A percentile compares a stretch with the other conserved stretches of the same genome.
Conservation (phyloP, 805 yeast genomes). For the Yarrowia porcina region DNA sequence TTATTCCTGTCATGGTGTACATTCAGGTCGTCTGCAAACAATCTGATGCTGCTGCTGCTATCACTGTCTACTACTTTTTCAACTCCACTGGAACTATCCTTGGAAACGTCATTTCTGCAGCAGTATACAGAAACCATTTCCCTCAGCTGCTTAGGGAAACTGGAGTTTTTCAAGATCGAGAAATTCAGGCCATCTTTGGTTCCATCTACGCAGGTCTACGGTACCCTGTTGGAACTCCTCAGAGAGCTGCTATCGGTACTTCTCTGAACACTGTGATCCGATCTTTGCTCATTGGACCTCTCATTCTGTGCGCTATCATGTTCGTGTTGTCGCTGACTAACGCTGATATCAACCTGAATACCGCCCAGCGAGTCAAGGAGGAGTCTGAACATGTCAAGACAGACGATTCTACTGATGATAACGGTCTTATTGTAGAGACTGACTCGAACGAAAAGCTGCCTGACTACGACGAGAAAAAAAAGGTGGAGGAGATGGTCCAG, state of each 20-base stretch:
- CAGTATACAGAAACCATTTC: conserved; percentile 24
- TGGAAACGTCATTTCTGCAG: conserved; percentile 26
- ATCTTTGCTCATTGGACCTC: conserved; percentile 1
- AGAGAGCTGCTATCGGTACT: neutral
- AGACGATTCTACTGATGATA: neutral
- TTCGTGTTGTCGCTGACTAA: neutral
- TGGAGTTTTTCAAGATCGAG: neutral
- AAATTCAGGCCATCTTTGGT: neutral
- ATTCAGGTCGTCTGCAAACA: conserved; percentile 18
- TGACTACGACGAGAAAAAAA: neutral
- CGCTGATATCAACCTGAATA: conserved; percentile 1
- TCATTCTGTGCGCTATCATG: conserved; percentile 7
- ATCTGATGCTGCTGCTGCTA: conserved; percentile 24
- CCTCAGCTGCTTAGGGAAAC: neutral
- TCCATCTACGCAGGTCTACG: neutral
- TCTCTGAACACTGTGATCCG: conserved; percentile 6
- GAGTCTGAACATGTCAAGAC: neutral
- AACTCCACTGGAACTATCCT: conserved; percentile 23
- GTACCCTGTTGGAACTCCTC: neutral
- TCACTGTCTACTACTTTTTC: conserved; percentile 23
- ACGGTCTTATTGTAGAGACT: neutral
- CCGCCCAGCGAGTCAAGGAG: conserved; percentile 16
- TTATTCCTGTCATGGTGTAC: conserved; percentile 9
- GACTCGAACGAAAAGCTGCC: neutral
- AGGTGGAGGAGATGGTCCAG: neutral